Conservation (phyloP, 768 basidiomycete species). For the Fistulinella prunicolor region DNA sequence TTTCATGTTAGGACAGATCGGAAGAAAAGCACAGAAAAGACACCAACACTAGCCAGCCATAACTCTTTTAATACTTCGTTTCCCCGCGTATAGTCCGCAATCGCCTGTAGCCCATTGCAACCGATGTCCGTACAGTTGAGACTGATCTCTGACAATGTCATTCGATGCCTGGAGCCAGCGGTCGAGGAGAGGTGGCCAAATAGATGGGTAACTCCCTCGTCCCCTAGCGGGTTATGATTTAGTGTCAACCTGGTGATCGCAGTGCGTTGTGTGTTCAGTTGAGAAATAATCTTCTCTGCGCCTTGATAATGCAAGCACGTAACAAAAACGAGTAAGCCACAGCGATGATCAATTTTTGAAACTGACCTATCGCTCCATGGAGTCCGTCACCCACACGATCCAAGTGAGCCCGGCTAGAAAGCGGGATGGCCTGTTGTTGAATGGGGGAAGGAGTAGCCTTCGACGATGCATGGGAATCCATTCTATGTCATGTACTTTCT, state of each 20-base stretch:
- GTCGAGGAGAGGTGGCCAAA: conserved; percentile 55
- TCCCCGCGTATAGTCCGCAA: conserved; percentile 48
- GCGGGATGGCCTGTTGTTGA: conserved; percentile 7
- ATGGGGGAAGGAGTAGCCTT: neutral
- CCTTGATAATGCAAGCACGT: conserved; percentile 35
- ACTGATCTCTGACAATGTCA: conserved; percentile 47
- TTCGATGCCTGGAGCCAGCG: conserved; percentile 42
- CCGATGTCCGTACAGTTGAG: conserved; percentile 56
- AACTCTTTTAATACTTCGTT: conserved; percentile 45
- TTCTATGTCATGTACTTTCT: conserved; percentile 3
- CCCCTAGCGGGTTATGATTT: conserved; percentile 54
- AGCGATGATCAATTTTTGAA: neutral
- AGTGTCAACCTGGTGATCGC: conserved; percentile 50
- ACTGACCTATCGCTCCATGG: conserved; percentile 20
- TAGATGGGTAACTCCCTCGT: conserved; percentile 52
- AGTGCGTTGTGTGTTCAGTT: conserved; percentile 40
- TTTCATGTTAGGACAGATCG: conserved; percentile 2
- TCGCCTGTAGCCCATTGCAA: conserved; percentile 48
- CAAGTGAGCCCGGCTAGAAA: conserved; percentile 19
- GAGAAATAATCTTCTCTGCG: conserved; percentile 49
- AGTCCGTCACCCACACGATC: conserved; percentile 21
- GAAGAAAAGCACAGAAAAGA: neutral
- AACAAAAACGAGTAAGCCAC: neutral
- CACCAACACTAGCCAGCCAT: conserved; percentile 54
- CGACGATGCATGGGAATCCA: conserved; percentile 13